Conservation (phyloP, 257 asterid genomes). For the Nicotiana paniculata region DNA sequence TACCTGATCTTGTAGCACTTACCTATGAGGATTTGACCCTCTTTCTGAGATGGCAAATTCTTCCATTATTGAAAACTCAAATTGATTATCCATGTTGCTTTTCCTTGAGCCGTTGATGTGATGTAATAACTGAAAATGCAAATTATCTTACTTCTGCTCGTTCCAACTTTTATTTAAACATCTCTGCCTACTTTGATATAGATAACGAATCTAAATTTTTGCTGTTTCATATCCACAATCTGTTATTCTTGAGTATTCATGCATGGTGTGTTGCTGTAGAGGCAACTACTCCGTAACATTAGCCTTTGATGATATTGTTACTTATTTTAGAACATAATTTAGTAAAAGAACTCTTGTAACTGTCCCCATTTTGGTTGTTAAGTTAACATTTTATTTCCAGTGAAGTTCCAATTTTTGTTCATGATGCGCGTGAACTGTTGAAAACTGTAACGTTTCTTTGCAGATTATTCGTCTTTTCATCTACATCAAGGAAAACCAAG, state of each 20-base stretch:
- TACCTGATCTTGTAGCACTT: too few relatives aligned
- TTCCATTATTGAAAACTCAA: too few relatives aligned
- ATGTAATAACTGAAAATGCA: too few relatives aligned
- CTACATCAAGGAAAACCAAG: conserved; percentile 79
- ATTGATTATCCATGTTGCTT: too few relatives aligned
- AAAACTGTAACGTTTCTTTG: conserved; percentile 18
- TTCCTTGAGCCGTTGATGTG: too few relatives aligned
- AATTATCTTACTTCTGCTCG: background rate
- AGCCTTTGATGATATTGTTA: background rate
- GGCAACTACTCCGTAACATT: background rate
- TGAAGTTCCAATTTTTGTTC: background rate
- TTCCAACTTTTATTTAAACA: background rate
- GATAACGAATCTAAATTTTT: background rate
- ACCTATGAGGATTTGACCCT: too few relatives aligned
- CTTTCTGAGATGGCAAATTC: too few relatives aligned
- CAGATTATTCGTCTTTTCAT: conserved; percentile 87
- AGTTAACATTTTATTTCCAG: background rate
- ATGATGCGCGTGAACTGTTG: background rate
- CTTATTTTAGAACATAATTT: background rate
- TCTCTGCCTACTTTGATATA: background rate
- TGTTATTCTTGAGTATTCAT: too few relatives aligned
- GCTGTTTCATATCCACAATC: background rate
- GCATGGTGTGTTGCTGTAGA: background rate
- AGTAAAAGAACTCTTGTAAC: background rate
- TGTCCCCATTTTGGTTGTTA: background rate